phyloP scores from a whole-genome alignment of 2,329 filamentous ascomycete species.

The Xylaria polymorpha region DNA sequence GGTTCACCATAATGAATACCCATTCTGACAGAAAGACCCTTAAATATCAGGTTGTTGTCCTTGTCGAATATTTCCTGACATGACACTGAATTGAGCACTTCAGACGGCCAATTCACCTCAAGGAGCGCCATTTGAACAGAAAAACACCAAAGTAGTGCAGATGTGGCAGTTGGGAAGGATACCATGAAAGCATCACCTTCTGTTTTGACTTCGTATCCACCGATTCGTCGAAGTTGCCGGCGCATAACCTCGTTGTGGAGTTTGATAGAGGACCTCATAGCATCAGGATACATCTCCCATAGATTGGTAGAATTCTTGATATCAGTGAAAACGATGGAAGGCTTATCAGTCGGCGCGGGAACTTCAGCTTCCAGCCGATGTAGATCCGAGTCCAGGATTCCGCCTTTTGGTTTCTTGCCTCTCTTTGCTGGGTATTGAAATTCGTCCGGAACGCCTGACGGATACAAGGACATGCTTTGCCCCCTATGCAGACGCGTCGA shows the following conservation, averaged over 20 bases:
- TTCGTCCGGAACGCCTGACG: conserved; percentile 78
- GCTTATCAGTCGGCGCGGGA: conserved; percentile 87
- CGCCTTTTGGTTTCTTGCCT: conserved; percentile 70
- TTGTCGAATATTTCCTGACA: conserved; percentile 86
- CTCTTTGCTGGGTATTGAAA: conserved; percentile 72
- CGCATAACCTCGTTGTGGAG: conserved; percentile 98
- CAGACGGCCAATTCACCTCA: conserved; percentile 91
- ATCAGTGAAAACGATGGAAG: conserved; percentile 96
- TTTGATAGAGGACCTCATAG: conserved; percentile 97
- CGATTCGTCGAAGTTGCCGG: conserved; percentile 89
- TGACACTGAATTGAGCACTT: conserved; percentile 87
- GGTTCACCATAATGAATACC: conserved; percentile 95
- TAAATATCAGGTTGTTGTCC: conserved; percentile 90
- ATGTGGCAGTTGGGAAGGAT: conserved; percentile 95
- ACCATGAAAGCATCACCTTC: conserved; percentile 99
- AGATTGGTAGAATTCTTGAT: conserved; percentile 98
- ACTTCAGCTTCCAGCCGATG: conserved; percentile 90
- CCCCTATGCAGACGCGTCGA: conserved; percentile 75
- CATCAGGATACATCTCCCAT: conserved; percentile 94
- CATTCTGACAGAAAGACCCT: conserved; percentile 95
- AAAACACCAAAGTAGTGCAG: conserved; percentile 95
- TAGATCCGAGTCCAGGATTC: conserved; percentile 85
- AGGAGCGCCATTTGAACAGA: conserved; percentile 89
- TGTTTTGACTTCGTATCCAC: conserved; percentile 98
- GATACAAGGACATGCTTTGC: conserved; percentile 86